phyloP scores from a whole-genome alignment of 805 yeast species.

The Candida mattraensis region DNA sequence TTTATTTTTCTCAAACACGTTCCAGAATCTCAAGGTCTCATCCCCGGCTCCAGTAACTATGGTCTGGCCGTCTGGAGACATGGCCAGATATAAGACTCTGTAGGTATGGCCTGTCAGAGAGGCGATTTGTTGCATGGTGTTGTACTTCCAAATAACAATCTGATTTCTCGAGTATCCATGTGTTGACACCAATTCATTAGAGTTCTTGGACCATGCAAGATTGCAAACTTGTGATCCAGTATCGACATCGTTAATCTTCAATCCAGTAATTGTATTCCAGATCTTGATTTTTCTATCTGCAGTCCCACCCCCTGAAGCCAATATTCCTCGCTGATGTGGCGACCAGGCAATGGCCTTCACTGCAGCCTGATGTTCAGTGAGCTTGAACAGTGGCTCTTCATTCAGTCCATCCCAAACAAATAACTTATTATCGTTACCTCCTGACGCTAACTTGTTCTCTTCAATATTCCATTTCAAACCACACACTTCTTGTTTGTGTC shows the following conservation, averaged over 20 bases:
- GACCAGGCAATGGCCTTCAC: conserved; percentile 98
- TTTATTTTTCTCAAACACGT: conserved; percentile 79
- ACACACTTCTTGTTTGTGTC: conserved; percentile 92
- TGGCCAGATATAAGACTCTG: conserved; percentile 82
- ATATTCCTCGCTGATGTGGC: conserved; percentile 90
- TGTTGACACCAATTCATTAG: conserved; percentile 89
- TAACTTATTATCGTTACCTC: conserved; percentile 90
- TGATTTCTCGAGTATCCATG: conserved; percentile 94
- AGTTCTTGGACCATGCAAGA: conserved; percentile 86
- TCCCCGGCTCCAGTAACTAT: conserved; percentile 99
- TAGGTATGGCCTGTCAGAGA: conserved; percentile 93
- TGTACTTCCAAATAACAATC: conserved; percentile 91
- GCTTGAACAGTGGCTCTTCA: conserved; percentile 65
- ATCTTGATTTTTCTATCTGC: conserved; percentile 87
- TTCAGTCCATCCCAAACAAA: conserved; percentile 84
- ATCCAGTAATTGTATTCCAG: conserved; percentile 88
- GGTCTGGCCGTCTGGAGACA: conserved; percentile 95
- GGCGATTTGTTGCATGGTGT: conserved; percentile 89
- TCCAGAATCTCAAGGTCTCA: conserved; percentile 95
- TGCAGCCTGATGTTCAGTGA: conserved; percentile 88
- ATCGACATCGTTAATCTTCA: conserved; percentile 73
- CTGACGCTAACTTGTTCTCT: conserved; percentile 89
- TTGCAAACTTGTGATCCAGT: conserved; percentile 97
- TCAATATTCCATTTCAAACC: conserved; percentile 93
- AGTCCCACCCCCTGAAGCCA: conserved; percentile 97